Percentiles rank a stretch among this genome's conserved stretches.
Evolutionary conservation across 257 asterid species (phyloP).

Genomic region (Nicotiana paniculata): DNA sequence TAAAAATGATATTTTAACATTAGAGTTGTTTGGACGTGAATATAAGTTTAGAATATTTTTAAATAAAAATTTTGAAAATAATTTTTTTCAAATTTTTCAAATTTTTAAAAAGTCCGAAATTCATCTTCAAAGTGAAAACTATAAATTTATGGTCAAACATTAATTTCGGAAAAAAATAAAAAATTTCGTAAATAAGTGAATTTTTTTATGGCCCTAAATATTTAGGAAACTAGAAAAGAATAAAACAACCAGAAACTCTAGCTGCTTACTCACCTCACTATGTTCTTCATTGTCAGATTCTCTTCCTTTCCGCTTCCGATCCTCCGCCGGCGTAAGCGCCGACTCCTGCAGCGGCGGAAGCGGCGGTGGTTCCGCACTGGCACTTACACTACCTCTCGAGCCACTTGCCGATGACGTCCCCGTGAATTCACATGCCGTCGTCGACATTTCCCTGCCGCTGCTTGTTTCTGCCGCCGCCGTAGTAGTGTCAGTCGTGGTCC

Average conservation of each 20-base stretch:
- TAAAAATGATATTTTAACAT: too few species aligned
- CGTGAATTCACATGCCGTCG: neutral
- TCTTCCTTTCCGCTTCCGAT: slow-evolving; percentile 18
- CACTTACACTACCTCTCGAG: slow-evolving; percentile 20
- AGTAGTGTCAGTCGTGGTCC: neutral
- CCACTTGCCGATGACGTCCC: slow-evolving; percentile 17
- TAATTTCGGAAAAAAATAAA: too few species aligned
- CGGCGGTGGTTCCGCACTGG: neutral
- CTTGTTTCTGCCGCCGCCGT: neutral
- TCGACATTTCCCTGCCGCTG: neutral
- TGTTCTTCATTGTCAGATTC: slow-evolving; percentile 5
- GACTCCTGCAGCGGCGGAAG: neutral
- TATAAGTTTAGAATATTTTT: too few species aligned
- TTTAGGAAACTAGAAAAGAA: neutral
- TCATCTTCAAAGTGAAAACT: too few species aligned
- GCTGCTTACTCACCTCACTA: slow-evolving; percentile 12
- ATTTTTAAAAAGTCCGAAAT: too few species aligned
- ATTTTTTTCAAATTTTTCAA: too few species aligned
- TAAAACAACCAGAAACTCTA: neutral
- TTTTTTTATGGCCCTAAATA: too few species aligned
- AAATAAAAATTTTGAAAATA: too few species aligned
- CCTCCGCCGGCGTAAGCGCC: neutral
- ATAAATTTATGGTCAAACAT: too few species aligned
- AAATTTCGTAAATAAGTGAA: too few species aligned
- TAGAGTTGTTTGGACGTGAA: too few species aligned